These are phyloP conservation scores for Tolypocladium endophyticum DNA, from an alignment of 2,329 filamentous ascomycete species.

Conservation along the genomic window DNA sequence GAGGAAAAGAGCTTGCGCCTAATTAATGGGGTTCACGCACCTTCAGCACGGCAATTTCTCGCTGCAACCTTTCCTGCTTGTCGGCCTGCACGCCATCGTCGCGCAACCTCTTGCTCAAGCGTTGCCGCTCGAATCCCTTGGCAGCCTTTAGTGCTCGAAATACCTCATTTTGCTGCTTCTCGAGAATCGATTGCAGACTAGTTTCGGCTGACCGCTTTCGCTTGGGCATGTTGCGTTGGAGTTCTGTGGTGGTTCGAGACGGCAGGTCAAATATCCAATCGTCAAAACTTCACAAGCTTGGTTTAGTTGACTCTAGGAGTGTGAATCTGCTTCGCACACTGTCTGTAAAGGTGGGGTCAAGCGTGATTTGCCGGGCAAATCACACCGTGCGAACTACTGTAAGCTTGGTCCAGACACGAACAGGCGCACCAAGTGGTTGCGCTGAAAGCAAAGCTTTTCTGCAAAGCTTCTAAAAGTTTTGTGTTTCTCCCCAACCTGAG, in stretches of 20 bases:
- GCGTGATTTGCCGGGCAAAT: background rate
- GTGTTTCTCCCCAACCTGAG: too few species aligned
- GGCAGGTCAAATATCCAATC: background rate
- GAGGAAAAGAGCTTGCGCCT: background rate
- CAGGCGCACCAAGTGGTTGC: too few species aligned
- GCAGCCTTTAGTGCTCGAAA: conserved; percentile 59
- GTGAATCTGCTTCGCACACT: background rate
- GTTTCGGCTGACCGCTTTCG: conserved; percentile 40
- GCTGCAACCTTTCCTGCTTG: conserved; percentile 50
- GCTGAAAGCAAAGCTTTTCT: too few species aligned
- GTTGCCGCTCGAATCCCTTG: conserved; percentile 70
- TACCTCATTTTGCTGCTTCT: conserved; percentile 48
- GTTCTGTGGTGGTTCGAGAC: background rate
- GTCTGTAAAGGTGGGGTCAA: background rate
- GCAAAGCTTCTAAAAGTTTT: too few species aligned
- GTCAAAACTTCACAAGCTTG: background rate
- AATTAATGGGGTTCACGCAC: conserved; percentile 15
- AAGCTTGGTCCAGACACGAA: too few species aligned
- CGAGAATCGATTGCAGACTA: conserved; percentile 38
- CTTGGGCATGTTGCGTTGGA: conserved; percentile 39
- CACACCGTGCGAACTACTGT: background rate
- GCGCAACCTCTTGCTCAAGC: conserved; percentile 50
- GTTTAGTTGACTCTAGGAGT: background rate
- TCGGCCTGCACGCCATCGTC: conserved; percentile 34
- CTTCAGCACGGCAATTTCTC: conserved; percentile 47